Evolutionary conservation across 2,329 filamentous ascomycete species (phyloP).

Genomic region (Colletotrichum sidae): DNA sequence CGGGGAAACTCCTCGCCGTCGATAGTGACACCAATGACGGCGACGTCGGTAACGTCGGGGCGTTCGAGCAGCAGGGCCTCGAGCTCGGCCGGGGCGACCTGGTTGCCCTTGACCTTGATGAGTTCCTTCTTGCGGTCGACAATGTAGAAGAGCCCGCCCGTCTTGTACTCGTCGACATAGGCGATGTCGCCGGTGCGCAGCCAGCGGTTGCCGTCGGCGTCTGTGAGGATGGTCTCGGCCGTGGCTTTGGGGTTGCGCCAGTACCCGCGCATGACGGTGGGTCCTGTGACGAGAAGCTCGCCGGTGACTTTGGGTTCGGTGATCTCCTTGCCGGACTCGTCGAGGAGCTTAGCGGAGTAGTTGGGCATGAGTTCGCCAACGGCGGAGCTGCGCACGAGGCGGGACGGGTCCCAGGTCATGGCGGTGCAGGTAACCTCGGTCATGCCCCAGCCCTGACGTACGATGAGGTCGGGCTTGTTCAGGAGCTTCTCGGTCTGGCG

Average conservation of each 20-base stretch:
- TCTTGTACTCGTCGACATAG: conserved; percentile 69
- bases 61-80: conserved; percentile 52
- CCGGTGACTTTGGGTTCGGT: conserved; percentile 66
- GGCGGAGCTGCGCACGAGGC: conserved; percentile 50
- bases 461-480: conserved; percentile 43
- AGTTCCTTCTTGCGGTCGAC: conserved; percentile 79
- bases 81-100: conserved; percentile 68
- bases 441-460: conserved; percentile 87
- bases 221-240: conserved; percentile 61
- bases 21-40: conserved; percentile 70
- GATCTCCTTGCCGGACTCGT: conserved; percentile 64
- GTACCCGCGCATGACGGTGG: conserved; percentile 81
- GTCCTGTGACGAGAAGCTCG: conserved; percentile 79
- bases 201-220: conserved; percentile 69
- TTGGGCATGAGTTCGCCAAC: conserved; percentile 80
- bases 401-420: conserved; percentile 70
- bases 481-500: conserved; percentile 67
- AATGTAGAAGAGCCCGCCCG: conserved; percentile 66
- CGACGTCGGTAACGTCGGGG: conserved; percentile 67
- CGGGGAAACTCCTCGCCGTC: conserved; percentile 70
- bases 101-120: conserved; percentile 71
- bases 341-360: conserved; percentile 74
- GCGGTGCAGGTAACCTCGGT: conserved; percentile 82
- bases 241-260: conserved; percentile 80
- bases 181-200: conserved; percentile 81